Base-by-base conservation (phyloP, 805 yeast species). In the Pichia membranifaciens region DNA sequence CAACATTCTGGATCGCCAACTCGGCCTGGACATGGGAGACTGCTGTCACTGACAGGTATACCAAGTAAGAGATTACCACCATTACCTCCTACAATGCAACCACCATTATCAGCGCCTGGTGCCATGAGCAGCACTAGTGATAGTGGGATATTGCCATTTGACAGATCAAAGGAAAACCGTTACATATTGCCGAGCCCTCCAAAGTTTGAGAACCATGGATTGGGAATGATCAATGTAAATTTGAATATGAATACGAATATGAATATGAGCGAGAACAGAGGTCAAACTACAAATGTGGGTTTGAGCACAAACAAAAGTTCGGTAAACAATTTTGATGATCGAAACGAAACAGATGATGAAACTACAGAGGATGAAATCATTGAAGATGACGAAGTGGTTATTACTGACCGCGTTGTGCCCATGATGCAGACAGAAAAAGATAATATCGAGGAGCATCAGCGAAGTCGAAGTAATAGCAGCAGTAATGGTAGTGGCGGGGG, bases 371-470 rank as follows among this genome's bases (percentile, higher is more conserved):
- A 60, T 18, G 62, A 56, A 28, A 29, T 25, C 5, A 25, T 42
- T 3, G 62, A 60, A 20, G 62, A 59, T 28, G 62, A 54, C 38
- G 50, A 52, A 36, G 53, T 56, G 3, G 58, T 37, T n/a, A 23
- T 5, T 5, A 38, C 35, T 8, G 45, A 42, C 18, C 22, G 33
- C 13, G 31, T 32, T 35, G 10, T 42, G 2, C 40, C 45, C 10
- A 31, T 28, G 15, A 31, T 41, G n/a, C 13, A 17, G n/a, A 17
- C n/a, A 1, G 40, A 37, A 15, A 22, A 25, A 17, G 28, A 21
- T 21, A 20, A 20, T 18, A 10, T 12, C 6, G 18, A 18, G 13
- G n/a, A 37, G 21, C 21, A 13, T 18, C 25, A 21, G 8, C 38
- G 20, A 18, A 18, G 29, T 9, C n/a, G 28, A 37, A 21, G 29